These are phyloP conservation scores for Phytopythium chamaehyphon DNA, from an alignment of 352 stramenopile genomes.

Conservation along the genomic window DNA sequence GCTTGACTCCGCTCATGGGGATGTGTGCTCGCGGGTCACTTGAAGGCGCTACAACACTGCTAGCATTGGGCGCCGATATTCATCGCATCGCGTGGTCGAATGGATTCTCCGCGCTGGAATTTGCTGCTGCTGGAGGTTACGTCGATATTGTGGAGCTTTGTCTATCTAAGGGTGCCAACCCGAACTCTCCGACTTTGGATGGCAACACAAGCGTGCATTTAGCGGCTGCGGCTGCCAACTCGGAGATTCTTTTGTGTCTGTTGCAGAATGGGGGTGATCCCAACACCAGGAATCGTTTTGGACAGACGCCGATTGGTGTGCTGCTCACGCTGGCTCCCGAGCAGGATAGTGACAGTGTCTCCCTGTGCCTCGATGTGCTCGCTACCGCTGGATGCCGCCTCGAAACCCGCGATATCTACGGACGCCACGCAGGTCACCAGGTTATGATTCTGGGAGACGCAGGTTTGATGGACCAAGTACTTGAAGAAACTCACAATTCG, in stretches of 20 bases:
- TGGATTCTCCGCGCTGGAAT: conserved; percentile 65
- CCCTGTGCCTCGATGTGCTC: conserved; percentile 53
- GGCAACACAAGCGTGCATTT: conserved; percentile 74
- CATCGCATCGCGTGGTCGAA: conserved; percentile 66
- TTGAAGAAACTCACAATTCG: conserved; percentile 11
- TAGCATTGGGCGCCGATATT: conserved; percentile 69
- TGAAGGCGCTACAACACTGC: conserved; percentile 64
- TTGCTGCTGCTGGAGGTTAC: conserved; percentile 35
- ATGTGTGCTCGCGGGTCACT: conserved; percentile 59
- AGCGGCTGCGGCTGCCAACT: conserved; percentile 33
- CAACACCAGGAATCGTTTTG: conserved; percentile 66
- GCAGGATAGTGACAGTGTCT: conserved; percentile 15
- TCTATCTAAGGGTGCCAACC: conserved; percentile 59
- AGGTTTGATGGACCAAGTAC: conserved; percentile 24
- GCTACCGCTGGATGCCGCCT: conserved; percentile 36
- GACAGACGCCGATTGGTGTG: conserved; percentile 54
- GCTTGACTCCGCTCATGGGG: conserved; percentile 74
- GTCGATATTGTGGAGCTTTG: conserved; percentile 61
- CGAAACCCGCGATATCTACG: conserved; percentile 62
- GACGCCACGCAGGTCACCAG: conserved; percentile 51
- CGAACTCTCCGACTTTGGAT: conserved; percentile 57
- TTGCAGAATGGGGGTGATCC: conserved; percentile 50
- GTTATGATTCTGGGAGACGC: conserved; percentile 37
- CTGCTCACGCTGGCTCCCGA: conserved; percentile 34
- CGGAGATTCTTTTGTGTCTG: conserved; percentile 50